Percentiles rank a stretch among this genome's conserved stretches.
These are phyloP conservation scores for Leishmania aethiopica DNA, from an alignment of 208 protist species.

Conservation along the genomic window DNA sequence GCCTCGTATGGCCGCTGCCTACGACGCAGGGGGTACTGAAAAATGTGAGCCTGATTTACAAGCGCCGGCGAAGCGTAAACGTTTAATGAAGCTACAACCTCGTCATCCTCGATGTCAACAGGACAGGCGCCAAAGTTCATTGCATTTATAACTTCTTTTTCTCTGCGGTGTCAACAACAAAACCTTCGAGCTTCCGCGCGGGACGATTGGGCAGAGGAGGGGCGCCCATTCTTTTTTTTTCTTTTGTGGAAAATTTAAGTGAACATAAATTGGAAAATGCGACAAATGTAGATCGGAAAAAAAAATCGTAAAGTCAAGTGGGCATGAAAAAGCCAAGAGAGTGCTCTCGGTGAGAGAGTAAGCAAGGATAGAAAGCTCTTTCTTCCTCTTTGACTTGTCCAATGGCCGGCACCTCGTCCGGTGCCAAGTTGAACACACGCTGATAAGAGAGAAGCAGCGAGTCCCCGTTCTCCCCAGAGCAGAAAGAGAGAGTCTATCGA, in stretches of 20 bases:
- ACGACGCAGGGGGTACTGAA: conserved; percentile 84
- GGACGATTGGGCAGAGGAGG: background rate
- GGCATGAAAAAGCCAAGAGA: background rate
- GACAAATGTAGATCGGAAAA: background rate
- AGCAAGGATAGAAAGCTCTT: background rate
- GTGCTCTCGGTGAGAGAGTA: background rate
- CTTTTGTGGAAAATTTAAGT: background rate
- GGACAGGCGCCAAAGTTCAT: conserved; percentile 34
- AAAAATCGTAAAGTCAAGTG: background rate
- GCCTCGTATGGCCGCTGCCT: conserved; percentile 76
- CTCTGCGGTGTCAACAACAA: background rate
- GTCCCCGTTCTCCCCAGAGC: background rate
- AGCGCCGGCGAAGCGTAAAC: conserved; percentile 73
- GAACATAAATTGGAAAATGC: background rate
- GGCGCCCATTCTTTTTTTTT: background rate
- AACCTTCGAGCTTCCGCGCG: background rate
- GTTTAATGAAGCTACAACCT: conserved; percentile 79
- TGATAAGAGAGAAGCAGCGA: too few relatives aligned
- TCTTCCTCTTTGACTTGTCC: background rate
- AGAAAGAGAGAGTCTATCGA: background rate
- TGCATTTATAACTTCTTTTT: background rate
- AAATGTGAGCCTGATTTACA: conserved; percentile 74
- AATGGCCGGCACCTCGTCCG: background rate
- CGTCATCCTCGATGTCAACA: conserved; percentile 49
- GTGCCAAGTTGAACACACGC: background rate